Percentiles rank a stretch among this genome's conserved stretches.
These are phyloP conservation scores for Effrenium voratum DNA, from an alignment of 73 alveolate genomes.

Conservation along the genomic window DNA sequence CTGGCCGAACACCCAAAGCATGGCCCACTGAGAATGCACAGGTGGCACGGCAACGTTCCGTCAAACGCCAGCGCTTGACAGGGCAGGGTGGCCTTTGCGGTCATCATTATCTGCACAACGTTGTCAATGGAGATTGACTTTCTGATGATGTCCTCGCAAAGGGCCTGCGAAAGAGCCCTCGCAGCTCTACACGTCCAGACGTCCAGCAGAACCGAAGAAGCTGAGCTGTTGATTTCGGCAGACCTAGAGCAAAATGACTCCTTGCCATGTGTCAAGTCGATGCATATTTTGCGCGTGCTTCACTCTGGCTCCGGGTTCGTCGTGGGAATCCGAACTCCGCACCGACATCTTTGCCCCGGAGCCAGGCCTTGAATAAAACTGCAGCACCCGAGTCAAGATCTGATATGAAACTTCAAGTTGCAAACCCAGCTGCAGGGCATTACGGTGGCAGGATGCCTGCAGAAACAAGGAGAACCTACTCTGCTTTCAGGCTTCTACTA, in stretches of 20 bases:
- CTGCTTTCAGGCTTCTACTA: no score
- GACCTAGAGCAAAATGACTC: neutral
- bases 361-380: neutral
- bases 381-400: neutral
- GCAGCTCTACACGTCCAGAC: neutral
- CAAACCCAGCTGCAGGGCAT: no score
- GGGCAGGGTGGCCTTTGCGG: conserved; percentile 51
- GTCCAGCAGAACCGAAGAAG: neutral
- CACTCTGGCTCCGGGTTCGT: neutral
- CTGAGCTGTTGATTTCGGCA: neutral
- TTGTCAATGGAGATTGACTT: conserved; percentile 86
- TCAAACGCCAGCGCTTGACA: neutral
- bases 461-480: no score
- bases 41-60: neutral
- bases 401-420: neutral
- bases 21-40: no score
- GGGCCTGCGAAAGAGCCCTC: conserved; percentile 34
- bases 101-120: conserved; percentile 69
- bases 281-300: neutral
- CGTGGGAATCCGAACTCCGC: neutral
- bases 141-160: conserved; percentile 93
- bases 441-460: no score
- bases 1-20: no score
- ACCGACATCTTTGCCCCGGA: conserved; percentile 18
- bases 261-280: neutral